Percentiles rank a stretch among this genome's conserved stretches.
Evolutionary conservation across 345 rosid species (phyloP).

Genomic region (Salix caprea): DNA sequence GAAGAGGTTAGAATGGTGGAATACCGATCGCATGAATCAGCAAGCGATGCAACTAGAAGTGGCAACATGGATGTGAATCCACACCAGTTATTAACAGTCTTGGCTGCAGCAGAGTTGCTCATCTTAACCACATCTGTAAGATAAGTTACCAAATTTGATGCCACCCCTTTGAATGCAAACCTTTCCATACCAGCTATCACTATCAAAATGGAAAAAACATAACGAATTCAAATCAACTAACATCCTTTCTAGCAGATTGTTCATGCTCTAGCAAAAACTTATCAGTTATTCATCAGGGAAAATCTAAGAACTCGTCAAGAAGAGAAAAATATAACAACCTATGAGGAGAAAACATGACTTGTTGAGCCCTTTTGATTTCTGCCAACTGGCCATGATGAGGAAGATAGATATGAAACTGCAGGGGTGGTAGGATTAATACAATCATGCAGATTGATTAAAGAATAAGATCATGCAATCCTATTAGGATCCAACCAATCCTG

Average conservation of each 20-base stretch:
- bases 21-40: slow-evolving; percentile 77
- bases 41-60: slow-evolving; percentile 70
- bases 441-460: background rate
- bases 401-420: background rate
- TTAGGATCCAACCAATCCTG: background rate
- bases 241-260: background rate
- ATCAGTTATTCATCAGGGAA: background rate
- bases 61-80: slow-evolving; percentile 89
- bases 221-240: background rate
- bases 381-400: slow-evolving; percentile 35
- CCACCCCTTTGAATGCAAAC: slow-evolving; percentile 94
- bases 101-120: slow-evolving; percentile 89
- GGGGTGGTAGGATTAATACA: background rate
- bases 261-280: background rate
- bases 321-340: slow-evolving; percentile 30
- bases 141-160: slow-evolving; percentile 85
- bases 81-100: slow-evolving; percentile 79
- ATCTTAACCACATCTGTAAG: slow-evolving; percentile 73
- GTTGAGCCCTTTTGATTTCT: slow-evolving; percentile 40
- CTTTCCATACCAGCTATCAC: slow-evolving; percentile 88
- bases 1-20: slow-evolving; percentile 72
- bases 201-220: background rate
- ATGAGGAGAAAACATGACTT: slow-evolving; percentile 73
- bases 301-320: background rate
- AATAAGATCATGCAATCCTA: background rate